phyloP scores from a whole-genome alignment of 352 stramenopile genomes.

The Pythium vanterpoolii region DNA sequence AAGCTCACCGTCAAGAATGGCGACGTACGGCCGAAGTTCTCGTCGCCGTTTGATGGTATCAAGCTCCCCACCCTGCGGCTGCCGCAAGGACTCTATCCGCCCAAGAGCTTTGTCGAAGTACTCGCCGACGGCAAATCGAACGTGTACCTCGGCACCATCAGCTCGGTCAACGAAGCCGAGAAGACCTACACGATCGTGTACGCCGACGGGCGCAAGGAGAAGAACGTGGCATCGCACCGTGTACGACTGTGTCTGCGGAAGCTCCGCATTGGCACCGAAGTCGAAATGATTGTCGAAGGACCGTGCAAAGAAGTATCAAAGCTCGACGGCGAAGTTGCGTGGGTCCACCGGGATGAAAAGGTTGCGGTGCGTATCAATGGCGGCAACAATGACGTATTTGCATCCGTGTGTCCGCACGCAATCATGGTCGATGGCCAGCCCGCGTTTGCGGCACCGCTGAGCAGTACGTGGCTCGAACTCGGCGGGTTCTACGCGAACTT shows the following conservation, averaged over 20 bases:
- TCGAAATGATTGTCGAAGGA: conserved; percentile 72
- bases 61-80: conserved; percentile 24
- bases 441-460: conserved; percentile 56
- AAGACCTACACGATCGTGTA: conserved; percentile 58
- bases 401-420: conserved; percentile 57
- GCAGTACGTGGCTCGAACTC: conserved; percentile 60
- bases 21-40: conserved; percentile 42
- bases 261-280: conserved; percentile 56
- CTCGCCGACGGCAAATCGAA: conserved; percentile 32
- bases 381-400: conserved; percentile 66
- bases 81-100: conserved; percentile 27
- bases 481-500: conserved; percentile 59
- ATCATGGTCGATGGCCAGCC: conserved; percentile 62
- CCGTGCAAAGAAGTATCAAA: conserved; percentile 71
- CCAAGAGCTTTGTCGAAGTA: conserved; percentile 50
- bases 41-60: conserved; percentile 31
- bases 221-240: conserved; percentile 43
- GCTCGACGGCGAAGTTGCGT: conserved; percentile 65
- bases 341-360: conserved; percentile 71
- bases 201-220: conserved; percentile 56
- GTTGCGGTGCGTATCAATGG: conserved; percentile 58
- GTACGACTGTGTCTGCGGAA: conserved; percentile 54
- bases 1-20: conserved; percentile 45
- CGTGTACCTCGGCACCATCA: conserved; percentile 43
- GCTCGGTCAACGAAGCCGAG: conserved; percentile 37